Evolutionary conservation across 2,329 filamentous ascomycete genomes (phyloP).

Genomic region (Monilinia vaccinii-corymbosi): DNA sequence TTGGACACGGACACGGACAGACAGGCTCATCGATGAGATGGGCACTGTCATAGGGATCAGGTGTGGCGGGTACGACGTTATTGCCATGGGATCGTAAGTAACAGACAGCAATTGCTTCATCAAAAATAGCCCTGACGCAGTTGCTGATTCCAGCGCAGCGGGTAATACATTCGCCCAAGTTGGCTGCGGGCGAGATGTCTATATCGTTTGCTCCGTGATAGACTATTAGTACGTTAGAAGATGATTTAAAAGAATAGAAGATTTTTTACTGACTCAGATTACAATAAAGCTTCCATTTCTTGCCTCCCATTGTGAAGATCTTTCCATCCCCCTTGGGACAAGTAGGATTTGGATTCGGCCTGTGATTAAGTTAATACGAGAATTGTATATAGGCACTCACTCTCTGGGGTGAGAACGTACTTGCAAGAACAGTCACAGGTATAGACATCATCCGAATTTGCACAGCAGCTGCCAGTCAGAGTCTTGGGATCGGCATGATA

Average conservation of each 20-base stretch:
- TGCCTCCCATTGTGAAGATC: not conserved
- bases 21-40: not conserved
- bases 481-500: not conserved
- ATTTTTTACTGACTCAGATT: not conserved
- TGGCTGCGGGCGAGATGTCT: not conserved
- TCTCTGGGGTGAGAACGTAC: not conserved
- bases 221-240: not conserved
- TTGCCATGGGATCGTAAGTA: not conserved
- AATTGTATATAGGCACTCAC: too few species aligned
- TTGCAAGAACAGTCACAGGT: slow-evolving; percentile 7
- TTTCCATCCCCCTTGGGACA: not conserved
- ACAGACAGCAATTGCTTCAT: not conserved
- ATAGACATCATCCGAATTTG: not conserved
- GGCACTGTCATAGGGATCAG: not conserved
- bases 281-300: not conserved
- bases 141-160: not conserved
- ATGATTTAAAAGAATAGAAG: not conserved
- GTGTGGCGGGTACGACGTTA: not conserved
- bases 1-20: not conserved
- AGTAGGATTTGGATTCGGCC: not conserved
- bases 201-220: not conserved
- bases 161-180: not conserved
- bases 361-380: not conserved
- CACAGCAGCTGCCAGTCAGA: not conserved
- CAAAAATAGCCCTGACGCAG: not conserved